Evolutionary conservation across 2,329 filamentous ascomycete genomes (phyloP), one percentile per base, ranked within the genome.

Genomic region (Cytospora chrysosperma): DNA sequence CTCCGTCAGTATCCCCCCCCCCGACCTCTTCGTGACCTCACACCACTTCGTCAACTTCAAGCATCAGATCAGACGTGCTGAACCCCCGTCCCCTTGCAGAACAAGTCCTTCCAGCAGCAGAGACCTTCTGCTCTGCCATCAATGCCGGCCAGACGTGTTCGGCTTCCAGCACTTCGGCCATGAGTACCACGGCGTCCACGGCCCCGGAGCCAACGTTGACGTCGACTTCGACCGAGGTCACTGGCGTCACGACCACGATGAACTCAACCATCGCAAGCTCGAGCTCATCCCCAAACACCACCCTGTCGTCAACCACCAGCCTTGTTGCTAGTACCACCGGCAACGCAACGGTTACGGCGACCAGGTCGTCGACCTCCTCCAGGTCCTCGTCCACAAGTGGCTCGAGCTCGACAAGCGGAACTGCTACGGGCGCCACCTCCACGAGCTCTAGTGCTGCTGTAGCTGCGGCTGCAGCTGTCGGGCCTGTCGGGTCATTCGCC

Each of bases 71-170:
- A 37, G 6, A 19, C 17, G 1, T 15, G 6, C 40, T 49, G 43
- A 24, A 37, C n/a, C n/a, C n/a, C n/a, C n/a, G n/a, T n/a, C 12
- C 53, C 9, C 12, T 27, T 43, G 12, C 21, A 64, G 62, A 64
- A 19, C 30, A 49, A 43, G 62, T 64, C 17, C 54, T 54, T 12
- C 58, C 62, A 6, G 62, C 62, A 1, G 49, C 32, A 12, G 17
- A 43, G n/a, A 37, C 57, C 1, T 61, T 64, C 53, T 64, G 62
- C 32, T 53, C 51, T 26, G 58, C 58, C 52, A 56, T 61, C 62
- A 56, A 64, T 4, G 58, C 32, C 32, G 62, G 62, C 47, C 30
- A 54, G 6, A 37, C n/a, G 27, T 64, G 62, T 26, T 64, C 62
- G 17, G 43, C 62, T 1, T 59, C 62, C n/a, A 56, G 52, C n/a